Percentiles rank a stretch among this genome's conserved stretches.
Evolutionary conservation across 2,329 filamentous ascomycete species (phyloP).

Genomic region (Cercospora sojina): DNA sequence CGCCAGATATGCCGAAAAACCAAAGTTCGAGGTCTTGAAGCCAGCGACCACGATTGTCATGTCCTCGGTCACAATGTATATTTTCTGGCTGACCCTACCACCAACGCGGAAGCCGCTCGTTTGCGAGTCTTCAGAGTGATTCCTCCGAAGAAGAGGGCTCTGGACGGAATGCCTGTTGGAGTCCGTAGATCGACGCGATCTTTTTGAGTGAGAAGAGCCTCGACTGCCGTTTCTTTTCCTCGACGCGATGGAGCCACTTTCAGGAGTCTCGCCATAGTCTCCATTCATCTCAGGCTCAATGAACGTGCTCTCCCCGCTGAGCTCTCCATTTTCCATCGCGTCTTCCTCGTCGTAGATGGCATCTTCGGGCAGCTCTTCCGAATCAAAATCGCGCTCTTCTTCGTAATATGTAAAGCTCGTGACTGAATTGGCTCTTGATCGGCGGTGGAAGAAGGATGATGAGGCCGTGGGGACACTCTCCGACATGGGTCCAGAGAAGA

Average conservation of each 20-base stretch:
- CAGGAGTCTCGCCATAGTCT: conserved; percentile 6
- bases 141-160: conserved; percentile 67
- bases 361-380: conserved; percentile 53
- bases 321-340: conserved; percentile 42
- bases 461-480: conserved; percentile 94
- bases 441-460: conserved; percentile 85
- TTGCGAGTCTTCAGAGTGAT: conserved; percentile 68
- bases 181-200: conserved; percentile 45
- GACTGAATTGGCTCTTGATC: conserved; percentile 76
- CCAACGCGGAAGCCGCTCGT: conserved; percentile 60
- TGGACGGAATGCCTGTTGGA: conserved; percentile 27
- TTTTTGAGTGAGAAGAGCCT: conserved; percentile 33
- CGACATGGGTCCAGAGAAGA: conserved; percentile 88
- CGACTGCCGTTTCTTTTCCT: conserved; percentile 43
- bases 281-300: conserved; percentile 35
- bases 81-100: conserved; percentile 76
- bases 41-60: conserved; percentile 90
- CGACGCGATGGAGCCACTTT: conserved; percentile 24
- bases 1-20: conserved; percentile 66
- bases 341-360: conserved; percentile 49
- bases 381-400: conserved; percentile 61
- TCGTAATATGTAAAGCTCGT: conserved; percentile 87
- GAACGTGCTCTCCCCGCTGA: conserved; percentile 39
- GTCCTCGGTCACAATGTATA: conserved; percentile 91
- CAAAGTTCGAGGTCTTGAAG: conserved; percentile 73